phyloP scores from a whole-genome alignment of 345 rosid species.

The Eucalyptus curtisii region DNA sequence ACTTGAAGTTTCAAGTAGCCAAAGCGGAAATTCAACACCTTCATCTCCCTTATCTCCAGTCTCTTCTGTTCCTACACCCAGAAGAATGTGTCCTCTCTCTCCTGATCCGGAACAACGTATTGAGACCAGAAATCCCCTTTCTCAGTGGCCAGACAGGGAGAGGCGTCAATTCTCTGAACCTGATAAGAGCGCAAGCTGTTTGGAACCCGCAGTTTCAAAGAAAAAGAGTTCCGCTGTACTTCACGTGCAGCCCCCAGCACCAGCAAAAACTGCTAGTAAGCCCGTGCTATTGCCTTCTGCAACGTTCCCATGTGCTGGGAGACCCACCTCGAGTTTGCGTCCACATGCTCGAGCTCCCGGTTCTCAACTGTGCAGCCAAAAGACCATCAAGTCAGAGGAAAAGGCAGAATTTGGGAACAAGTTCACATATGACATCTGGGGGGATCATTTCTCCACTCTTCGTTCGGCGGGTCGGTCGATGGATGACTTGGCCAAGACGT shows the following conservation, averaged over 20 bases:
- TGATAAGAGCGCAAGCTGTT: not conserved
- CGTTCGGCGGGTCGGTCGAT: slow-evolving; percentile 17
- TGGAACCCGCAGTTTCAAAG: not conserved
- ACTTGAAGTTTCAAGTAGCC: slow-evolving; percentile 75
- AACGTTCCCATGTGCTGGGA: slow-evolving; percentile 23
- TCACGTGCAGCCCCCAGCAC: slow-evolving; percentile 6
- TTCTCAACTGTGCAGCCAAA: slow-evolving; percentile 16
- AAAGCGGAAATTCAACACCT: slow-evolving; percentile 89
- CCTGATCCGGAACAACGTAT: slow-evolving; percentile 9
- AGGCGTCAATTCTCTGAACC: slow-evolving; percentile 13
- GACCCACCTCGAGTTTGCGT: slow-evolving; percentile 1
- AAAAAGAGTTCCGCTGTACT: not conserved
- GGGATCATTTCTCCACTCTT: slow-evolving; percentile 63
- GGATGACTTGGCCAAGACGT: slow-evolving; percentile 24
- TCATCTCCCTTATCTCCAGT: slow-evolving; percentile 70
- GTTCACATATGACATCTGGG: slow-evolving; percentile 76
- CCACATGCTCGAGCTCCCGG: slow-evolving; percentile 82
- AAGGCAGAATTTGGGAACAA: slow-evolving; percentile 10
- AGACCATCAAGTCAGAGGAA: slow-evolving; percentile 11
- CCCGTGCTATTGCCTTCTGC: slow-evolving; percentile 33
- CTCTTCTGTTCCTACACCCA: slow-evolving; percentile 8
- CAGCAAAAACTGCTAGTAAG: slow-evolving; percentile 3
- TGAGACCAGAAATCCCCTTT: slow-evolving; percentile 14
- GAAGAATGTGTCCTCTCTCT: slow-evolving; percentile 14
- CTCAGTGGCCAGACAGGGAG: not conserved